phyloP scores from a whole-genome alignment of 805 yeast species.

The Pichia deserticola region DNA sequence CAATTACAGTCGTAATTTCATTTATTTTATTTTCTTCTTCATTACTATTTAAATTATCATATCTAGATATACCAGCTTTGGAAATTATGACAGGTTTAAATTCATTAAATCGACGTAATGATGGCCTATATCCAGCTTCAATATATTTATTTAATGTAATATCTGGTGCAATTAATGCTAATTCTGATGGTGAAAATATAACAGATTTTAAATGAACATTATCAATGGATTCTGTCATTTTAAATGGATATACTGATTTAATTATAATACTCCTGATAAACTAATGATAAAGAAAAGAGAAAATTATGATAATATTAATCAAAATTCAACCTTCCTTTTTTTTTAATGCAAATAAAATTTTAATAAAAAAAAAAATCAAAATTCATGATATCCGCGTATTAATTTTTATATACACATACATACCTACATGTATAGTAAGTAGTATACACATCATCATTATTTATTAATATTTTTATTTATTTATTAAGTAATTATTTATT shows the following conservation, averaged over 20 bases:
- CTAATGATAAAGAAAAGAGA: too few species aligned
- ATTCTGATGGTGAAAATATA: conserved; percentile 70
- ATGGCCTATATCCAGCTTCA: conserved; percentile 69
- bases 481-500: too few species aligned
- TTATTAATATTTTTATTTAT: too few species aligned
- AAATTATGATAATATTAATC: too few species aligned
- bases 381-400: too few species aligned
- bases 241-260: neutral
- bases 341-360: too few species aligned
- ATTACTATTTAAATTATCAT: conserved; percentile 13
- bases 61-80: conserved; percentile 32
- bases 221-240: conserved; percentile 9
- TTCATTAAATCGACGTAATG: conserved; percentile 62
- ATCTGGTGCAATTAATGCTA: conserved; percentile 83
- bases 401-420: too few species aligned
- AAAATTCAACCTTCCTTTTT: too few species aligned
- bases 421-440: too few species aligned
- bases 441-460: too few species aligned
- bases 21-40: conserved; percentile 13
- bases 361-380: too few species aligned
- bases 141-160: conserved; percentile 73
- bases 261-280: too few species aligned
- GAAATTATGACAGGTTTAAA: conserved; percentile 48
- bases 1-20: conserved; percentile 35
- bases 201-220: conserved; percentile 33